Evolutionary conservation across 2,329 filamentous ascomycete species (phyloP), one percentile per base, ranked within the genome.

Genomic region (Cladobotryum mycophilum): DNA sequence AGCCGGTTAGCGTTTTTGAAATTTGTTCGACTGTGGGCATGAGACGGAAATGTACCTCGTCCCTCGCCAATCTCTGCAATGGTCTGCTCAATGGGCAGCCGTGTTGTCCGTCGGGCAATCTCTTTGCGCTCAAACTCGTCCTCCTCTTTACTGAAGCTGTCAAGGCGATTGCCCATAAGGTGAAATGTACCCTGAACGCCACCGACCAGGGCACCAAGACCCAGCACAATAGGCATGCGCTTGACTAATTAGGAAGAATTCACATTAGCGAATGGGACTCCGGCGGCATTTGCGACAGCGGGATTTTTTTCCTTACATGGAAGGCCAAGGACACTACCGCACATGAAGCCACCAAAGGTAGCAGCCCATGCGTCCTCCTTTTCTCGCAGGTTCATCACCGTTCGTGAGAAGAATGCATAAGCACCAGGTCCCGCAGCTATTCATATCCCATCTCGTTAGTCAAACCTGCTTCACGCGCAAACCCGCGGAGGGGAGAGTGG

Each of bases 11-110:
- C 14, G 17, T 18, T n/a, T 14, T 14, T 40, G 13, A 12, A n/a
- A 11, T 12, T 12, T 12, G 36, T 7, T 17, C n/a, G 14, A 17
- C 4, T 12, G n/a, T 38, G 13, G 36, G 17, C n/a, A n/a, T n/a
- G n/a, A n/a, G 13, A 15, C 35, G 5, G 36, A n/a, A 38, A 61
- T 75, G 63, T 79, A 92, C 89, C 89, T 80, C 90, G 81, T 58
- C 89, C 89, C 75, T 96, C 91, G 48, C 90, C 91, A 61, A 96
- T 65, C 63, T 92, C 81, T 20, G 82, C 80, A 57, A 96, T 74
- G 2, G 88, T 95, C 74, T 96, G 85, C 66, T 89, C 85, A 20
- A 81, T 75, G 22, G 89, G 86, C 65, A 84, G 74, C 67, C 89
- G 81, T 68, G 85, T 85, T 64, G 84, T 84, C 73, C 80, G 85